These are phyloP conservation scores for Pneumocystis murina DNA, from an alignment of 1,139 yeast species.

Conservation along the genomic window DNA sequence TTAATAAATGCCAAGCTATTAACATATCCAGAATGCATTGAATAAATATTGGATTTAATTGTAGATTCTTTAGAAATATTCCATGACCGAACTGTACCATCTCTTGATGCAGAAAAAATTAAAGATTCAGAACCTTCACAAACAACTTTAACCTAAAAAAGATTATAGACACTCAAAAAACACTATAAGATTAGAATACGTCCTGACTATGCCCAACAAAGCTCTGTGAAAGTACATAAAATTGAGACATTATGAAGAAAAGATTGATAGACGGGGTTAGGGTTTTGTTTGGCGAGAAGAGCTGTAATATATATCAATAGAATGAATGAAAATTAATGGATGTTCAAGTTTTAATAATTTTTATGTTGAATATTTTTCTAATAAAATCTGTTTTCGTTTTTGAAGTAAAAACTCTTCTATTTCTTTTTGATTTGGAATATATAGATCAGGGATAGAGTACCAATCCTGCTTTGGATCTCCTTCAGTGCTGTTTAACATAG, in stretches of 20 bases:
- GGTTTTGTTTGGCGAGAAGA: not conserved
- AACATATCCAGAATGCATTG: not conserved
- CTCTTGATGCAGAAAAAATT: slow-evolving; percentile 1
- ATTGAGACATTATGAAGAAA: not conserved
- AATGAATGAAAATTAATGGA: not conserved
- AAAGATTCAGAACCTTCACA: not conserved
- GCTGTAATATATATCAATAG: not conserved
- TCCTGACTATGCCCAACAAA: not conserved
- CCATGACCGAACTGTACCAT: slow-evolving; percentile 1
- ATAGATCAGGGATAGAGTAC: slow-evolving; percentile 10
- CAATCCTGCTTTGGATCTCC: slow-evolving; percentile 11
- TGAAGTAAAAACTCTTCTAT: slow-evolving; percentile 8
- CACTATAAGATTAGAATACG: not conserved
- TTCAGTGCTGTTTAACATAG: slow-evolving; percentile 11
- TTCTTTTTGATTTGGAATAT: slow-evolving; percentile 7
- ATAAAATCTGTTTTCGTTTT: slow-evolving; percentile 5
- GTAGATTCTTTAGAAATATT: slow-evolving; percentile 1
- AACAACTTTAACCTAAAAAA: not conserved
- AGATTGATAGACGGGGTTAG: not conserved
- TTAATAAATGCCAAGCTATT: not conserved
- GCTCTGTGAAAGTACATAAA: not conserved
- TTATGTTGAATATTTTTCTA: slow-evolving; percentile 4
- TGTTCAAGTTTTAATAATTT: not conserved
- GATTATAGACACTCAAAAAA: not conserved
- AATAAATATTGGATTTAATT: not conserved